phyloP scores from a whole-genome alignment of 2,329 filamentous ascomycete species.

The Tympanopsis confertula region DNA sequence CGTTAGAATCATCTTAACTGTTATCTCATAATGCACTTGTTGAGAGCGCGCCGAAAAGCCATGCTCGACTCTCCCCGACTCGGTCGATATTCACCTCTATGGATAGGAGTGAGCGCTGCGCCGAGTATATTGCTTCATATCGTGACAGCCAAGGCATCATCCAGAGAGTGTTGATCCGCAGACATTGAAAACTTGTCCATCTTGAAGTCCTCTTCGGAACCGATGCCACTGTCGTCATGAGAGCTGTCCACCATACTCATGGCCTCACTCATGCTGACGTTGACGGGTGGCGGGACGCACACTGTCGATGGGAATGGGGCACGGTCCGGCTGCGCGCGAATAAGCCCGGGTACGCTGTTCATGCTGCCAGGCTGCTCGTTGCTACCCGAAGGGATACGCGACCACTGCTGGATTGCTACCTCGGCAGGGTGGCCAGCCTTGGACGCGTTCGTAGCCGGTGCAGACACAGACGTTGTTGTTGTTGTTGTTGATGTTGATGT shows the following conservation, averaged over 20 bases:
- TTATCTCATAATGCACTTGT: no score
- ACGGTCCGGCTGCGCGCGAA: conserved; percentile 34
- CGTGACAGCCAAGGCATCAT: conserved; percentile 4
- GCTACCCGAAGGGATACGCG: no score
- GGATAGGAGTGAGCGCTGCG: background rate
- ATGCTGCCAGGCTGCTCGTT: conserved; percentile 32
- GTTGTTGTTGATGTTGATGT: conserved; percentile 17
- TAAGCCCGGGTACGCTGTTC: conserved; percentile 26
- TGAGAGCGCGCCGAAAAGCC: no score
- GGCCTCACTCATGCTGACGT: conserved; percentile 29
- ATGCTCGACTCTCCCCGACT: no score
- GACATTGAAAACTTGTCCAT: conserved; percentile 44
- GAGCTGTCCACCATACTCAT: conserved; percentile 30
- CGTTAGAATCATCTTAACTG: no score
- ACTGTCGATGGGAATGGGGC: conserved; percentile 39
- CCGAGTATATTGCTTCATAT: background rate
- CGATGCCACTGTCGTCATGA: conserved; percentile 67
- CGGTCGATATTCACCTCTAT: no score
- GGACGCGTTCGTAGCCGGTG: no score
- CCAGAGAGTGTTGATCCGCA: conserved; percentile 4
- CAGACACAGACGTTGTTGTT: conserved; percentile 24
- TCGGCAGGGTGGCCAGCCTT: conserved; percentile 17
- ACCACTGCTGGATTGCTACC: conserved; percentile 29
- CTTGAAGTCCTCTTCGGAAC: conserved; percentile 53
- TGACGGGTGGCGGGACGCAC: no score